phyloP scores from a whole-genome alignment of 2,329 filamentous ascomycete genomes.

The Stromatinia cepivora region DNA sequence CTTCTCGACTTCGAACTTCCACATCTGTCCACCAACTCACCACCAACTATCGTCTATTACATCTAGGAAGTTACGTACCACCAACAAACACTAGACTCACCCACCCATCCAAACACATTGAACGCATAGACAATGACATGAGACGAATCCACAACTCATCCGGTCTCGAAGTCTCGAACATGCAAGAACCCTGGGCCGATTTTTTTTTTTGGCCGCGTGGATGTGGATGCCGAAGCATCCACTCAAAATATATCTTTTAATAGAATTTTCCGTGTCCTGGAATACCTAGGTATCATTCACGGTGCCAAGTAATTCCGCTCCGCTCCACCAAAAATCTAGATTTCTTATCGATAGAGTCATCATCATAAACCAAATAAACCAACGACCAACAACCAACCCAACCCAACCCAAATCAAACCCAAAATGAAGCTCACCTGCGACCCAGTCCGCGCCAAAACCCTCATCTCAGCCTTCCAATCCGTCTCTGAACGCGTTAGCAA shows the following conservation, averaged over 20 bases:
- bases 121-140: conserved; percentile 8
- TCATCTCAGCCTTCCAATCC: conserved; percentile 61
- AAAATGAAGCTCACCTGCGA: conserved; percentile 57
- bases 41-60: not conserved
- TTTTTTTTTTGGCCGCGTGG: not conserved
- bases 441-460: conserved; percentile 59
- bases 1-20: not conserved
- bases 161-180: not conserved
- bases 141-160: conserved; percentile 6
- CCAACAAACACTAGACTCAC: not conserved
- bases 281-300: too few relatives aligned
- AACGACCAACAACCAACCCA: not conserved
- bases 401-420: not conserved
- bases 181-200: not conserved
- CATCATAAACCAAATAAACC: not conserved
- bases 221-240: not conserved
- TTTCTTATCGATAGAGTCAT: conserved; percentile 11
- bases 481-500: conserved; percentile 60
- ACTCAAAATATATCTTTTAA: not conserved
- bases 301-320: conserved; percentile 13
- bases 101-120: conserved; percentile 5
- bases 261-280: not conserved
- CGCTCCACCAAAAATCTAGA: not conserved
- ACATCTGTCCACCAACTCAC: not conserved
- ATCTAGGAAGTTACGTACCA: not conserved